phyloP scores from a whole-genome alignment of 768 basidiomycete genomes.

The Tulasnella sp. region DNA sequence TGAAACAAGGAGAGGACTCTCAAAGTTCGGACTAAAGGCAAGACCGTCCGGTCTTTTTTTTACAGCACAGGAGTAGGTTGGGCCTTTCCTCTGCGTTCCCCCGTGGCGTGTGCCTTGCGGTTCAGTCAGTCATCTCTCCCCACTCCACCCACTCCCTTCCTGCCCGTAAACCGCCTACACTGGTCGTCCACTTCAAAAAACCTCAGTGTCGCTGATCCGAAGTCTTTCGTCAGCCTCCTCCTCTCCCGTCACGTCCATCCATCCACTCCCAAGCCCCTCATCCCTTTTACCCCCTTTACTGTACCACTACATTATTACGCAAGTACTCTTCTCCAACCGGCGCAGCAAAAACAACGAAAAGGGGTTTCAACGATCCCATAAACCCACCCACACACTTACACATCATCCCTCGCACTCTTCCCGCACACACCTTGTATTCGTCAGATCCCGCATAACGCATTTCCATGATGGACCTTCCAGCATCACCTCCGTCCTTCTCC shows the following conservation, averaged over 20 bases:
- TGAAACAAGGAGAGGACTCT: not conserved
- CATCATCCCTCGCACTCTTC: too few relatives aligned
- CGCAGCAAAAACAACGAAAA: not conserved
- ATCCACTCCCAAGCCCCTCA: not conserved
- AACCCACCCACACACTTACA: not conserved
- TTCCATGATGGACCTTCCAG: conserved; percentile 27
- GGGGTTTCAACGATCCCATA: not conserved
- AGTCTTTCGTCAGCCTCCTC: not conserved
- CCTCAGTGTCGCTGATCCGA: not conserved
- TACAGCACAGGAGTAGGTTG: not conserved
- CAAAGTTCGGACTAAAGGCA: not conserved
- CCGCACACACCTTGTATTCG: too few relatives aligned
- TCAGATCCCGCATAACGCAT: not conserved
- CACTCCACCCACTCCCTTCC: not conserved
- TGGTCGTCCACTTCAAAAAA: not conserved
- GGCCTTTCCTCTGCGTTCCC: not conserved
- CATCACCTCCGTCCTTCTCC: conserved; percentile 23
- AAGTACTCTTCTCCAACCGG: not conserved
- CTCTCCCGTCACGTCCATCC: not conserved
- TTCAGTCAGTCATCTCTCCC: not conserved
- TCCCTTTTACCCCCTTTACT: conserved; percentile 4
- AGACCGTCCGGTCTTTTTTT: not conserved
- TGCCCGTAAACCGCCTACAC: not conserved
- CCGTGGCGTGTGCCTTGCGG: not conserved
- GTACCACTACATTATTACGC: not conserved